These are phyloP conservation scores for Sarcodon aspratus DNA, from an alignment of 768 basidiomycete genomes.

Conservation along the genomic window DNA sequence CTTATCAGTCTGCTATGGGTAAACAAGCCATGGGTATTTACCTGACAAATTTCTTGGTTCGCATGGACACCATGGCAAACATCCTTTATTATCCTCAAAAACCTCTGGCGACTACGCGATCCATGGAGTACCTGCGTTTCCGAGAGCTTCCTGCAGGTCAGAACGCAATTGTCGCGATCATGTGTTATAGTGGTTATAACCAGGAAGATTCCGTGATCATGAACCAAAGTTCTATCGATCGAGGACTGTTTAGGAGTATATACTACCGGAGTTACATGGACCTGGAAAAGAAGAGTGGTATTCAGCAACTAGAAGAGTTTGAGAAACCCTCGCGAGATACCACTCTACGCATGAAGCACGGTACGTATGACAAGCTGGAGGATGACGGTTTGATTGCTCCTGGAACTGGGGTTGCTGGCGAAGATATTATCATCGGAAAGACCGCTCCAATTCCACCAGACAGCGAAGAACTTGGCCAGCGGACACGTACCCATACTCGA, in stretches of 20 bases:
- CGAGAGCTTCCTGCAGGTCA: slow-evolving; percentile 98
- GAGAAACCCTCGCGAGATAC: slow-evolving; percentile 91
- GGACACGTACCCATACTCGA: slow-evolving; percentile 86
- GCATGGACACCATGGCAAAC: slow-evolving; percentile 99
- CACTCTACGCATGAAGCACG: slow-evolving; percentile 94
- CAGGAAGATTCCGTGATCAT: slow-evolving; percentile 99
- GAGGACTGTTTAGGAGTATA: slow-evolving; percentile 95
- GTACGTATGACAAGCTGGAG: slow-evolving; percentile 97
- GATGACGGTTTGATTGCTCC: slow-evolving; percentile 94
- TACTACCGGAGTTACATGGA: slow-evolving; percentile 99
- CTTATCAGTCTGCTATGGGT: slow-evolving; percentile 99
- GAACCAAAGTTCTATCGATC: slow-evolving; percentile 98
- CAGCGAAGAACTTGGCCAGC: slow-evolving; percentile 93
- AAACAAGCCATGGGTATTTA: slow-evolving; percentile 99
- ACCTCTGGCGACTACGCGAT: slow-evolving; percentile 94
- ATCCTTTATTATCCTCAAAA: slow-evolving; percentile 99
- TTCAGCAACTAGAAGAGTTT: slow-evolving; percentile 89
- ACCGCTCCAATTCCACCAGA: slow-evolving; percentile 96
- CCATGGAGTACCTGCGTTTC: slow-evolving; percentile 99
- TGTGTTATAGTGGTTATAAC: slow-evolving; percentile 99
- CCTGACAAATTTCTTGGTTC: slow-evolving; percentile 95
- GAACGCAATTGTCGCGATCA: slow-evolving; percentile 96
- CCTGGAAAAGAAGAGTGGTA: slow-evolving; percentile 91
- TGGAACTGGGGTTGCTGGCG: slow-evolving; percentile 88
- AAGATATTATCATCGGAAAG: slow-evolving; percentile 99